A percentile compares a stretch with the other conserved stretches of the same genome.
These are phyloP conservation scores for Castanopsis chinensis DNA, from an alignment of 306 rosid genomes.

Conservation along the genomic window DNA sequence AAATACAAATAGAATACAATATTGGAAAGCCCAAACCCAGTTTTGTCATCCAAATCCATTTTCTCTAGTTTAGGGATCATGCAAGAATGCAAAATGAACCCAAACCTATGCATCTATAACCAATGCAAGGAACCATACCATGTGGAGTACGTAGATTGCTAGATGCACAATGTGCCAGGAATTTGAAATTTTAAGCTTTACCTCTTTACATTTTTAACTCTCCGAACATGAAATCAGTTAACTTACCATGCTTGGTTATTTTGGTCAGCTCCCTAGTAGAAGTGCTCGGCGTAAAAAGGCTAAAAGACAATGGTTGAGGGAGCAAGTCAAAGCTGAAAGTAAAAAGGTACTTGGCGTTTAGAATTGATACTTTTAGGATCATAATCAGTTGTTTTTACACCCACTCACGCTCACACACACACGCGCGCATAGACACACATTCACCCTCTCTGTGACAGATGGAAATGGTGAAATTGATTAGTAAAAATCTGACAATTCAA, in stretches of 20 bases:
- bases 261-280: slow-evolving; percentile 70
- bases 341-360: slow-evolving; percentile 51
- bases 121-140: slow-evolving; percentile 8
- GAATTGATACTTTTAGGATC: slow-evolving; percentile 2
- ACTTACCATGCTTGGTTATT: background rate
- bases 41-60: background rate
- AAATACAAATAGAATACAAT: background rate
- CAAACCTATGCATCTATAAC: background rate
- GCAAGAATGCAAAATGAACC: background rate
- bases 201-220: background rate
- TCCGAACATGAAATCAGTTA: background rate
- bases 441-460: background rate
- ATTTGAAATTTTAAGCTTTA: slow-evolving; percentile 11
- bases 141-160: background rate
- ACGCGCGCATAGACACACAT: background rate
- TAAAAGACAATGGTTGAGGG: slow-evolving; percentile 81
- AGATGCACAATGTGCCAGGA: slow-evolving; percentile 6
- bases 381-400: background rate
- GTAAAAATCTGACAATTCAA: background rate
- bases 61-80: background rate
- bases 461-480: slow-evolving; percentile 2
- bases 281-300: slow-evolving; percentile 89
- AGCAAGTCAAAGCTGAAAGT: slow-evolving; percentile 45
- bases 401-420: background rate
- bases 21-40: background rate